Evolutionary conservation across 768 basidiomycete species (phyloP).

Genomic region (Rhodotorula babjevae): DNA sequence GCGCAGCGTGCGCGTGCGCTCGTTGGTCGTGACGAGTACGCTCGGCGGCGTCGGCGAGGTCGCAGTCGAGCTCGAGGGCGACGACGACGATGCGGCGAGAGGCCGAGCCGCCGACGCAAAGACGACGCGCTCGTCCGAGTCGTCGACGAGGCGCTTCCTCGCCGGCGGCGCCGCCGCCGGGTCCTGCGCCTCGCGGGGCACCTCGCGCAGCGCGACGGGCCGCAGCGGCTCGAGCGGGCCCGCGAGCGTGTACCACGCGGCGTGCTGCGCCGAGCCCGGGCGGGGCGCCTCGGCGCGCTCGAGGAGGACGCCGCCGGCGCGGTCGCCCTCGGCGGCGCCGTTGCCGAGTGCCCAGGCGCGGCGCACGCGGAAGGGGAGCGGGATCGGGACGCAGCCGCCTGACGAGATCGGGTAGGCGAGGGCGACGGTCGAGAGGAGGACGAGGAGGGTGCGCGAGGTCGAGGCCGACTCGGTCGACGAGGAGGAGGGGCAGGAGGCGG

Average conservation of each 20-base stretch:
- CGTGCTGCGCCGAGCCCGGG: not conserved
- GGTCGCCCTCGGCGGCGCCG: too few species aligned
- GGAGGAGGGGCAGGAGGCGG: not conserved
- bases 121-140: conserved; percentile 17
- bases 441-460: not conserved
- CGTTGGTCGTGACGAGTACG: conserved; percentile 20
- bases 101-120: not conserved
- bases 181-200: not conserved
- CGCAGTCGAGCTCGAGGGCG: not conserved
- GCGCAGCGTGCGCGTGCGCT: conserved; percentile 3
- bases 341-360: not conserved
- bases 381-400: conserved; percentile 21
- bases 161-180: not conserved
- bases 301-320: conserved; percentile 6
- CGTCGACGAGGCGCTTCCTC: not conserved
- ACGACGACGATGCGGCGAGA: too few species aligned
- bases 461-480: too few species aligned
- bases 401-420: conserved; percentile 1
- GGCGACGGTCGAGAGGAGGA: conserved; percentile 28
- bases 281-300: conserved; percentile 12
- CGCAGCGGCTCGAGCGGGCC: not conserved
- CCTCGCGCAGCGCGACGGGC: not conserved
- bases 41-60: not conserved
- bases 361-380: conserved; percentile 22
- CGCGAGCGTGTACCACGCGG: not conserved